A percentile compares a stretch with the other conserved stretches of the same genome.
These are phyloP conservation scores for Suillus subaureus DNA, from an alignment of 768 basidiomycete genomes.

Conservation along the genomic window DNA sequence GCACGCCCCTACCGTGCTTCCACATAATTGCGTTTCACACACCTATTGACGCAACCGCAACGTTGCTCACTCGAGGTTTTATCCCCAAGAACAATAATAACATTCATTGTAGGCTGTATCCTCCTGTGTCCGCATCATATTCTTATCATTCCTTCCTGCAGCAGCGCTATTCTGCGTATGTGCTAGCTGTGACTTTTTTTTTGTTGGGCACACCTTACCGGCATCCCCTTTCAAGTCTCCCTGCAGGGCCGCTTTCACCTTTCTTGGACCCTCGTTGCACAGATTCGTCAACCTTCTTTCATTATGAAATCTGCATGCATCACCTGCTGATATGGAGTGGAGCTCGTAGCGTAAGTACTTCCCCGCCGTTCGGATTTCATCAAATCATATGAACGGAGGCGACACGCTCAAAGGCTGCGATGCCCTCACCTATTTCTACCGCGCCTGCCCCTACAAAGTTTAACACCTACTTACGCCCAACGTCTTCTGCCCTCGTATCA, in stretches of 20 bases:
- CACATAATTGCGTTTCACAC: not conserved
- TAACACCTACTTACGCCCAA: slow-evolving; percentile 4
- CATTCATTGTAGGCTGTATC: not conserved
- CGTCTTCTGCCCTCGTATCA: not conserved
- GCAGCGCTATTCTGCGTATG: not conserved
- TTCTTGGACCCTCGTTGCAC: slow-evolving; percentile 21
- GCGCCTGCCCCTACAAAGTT: slow-evolving; percentile 4
- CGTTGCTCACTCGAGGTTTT: slow-evolving; percentile 27
- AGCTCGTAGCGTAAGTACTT: slow-evolving; percentile 11
- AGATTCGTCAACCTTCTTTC: not conserved
- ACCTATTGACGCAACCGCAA: slow-evolving; percentile 13
- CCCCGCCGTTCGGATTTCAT: slow-evolving; percentile 13
- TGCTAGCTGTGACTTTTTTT: slow-evolving; percentile 1
- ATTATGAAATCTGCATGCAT: slow-evolving; percentile 17
- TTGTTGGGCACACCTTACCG: slow-evolving; percentile 7
- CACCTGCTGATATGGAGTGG: slow-evolving; percentile 28
- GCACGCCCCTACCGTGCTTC: slow-evolving; percentile 7
- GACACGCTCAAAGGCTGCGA: slow-evolving; percentile 4
- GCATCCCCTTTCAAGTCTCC: slow-evolving; percentile 17
- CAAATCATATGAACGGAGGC: slow-evolving; percentile 12
- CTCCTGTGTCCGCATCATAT: slow-evolving; percentile 6
- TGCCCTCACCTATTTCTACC: slow-evolving; percentile 6
- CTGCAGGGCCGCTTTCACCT: slow-evolving; percentile 17
- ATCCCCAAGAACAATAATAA: slow-evolving; percentile 7
- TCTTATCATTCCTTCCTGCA: slow-evolving; percentile 8